Evolutionary conservation across 768 basidiomycete genomes (phyloP), one percentile per base, ranked within the genome.

Genomic region (Mycena rebaudengoi): DNA sequence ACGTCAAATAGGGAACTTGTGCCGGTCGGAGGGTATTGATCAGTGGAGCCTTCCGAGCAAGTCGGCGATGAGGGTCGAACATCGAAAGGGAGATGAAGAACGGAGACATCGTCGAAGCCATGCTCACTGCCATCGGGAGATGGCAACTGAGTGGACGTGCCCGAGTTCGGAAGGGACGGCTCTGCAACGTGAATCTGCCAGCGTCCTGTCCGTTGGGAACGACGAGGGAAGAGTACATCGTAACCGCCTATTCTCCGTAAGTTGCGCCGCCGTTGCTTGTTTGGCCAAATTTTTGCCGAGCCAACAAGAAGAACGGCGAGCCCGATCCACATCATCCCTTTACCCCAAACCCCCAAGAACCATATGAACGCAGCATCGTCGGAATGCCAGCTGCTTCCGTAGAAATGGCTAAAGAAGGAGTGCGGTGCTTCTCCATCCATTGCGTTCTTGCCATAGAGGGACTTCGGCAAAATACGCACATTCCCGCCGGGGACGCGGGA

Each of bases 341-440:
- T 96, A 60, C 97, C 97, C 90, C 94, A 96, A 23, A 85, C 84
- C 39, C 87, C 92, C 54, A 99, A 84, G 82, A 98, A 98, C 43
- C 89, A 87, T 72, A 99, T 95, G 80, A 99, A 98, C n/a, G 91
- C 94, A 28, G 97, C 98, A 75, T 99, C 97, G 71, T 97, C 96
- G 5, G 95, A 90, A 72, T 99, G 97, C 97, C 97, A 99, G 71
- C 94, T 95, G 73, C 96, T 98, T 29, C 96, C 97, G 71, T 99
- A 99, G 80, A 88, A 97, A 76, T 99, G 97, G n/a, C 89, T 85
- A 78, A 98, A 99, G 86, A 96, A 99, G 7, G 95, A 88, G 71
- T 96, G 86, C 1, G 95, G 94, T 0, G 92, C 93, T 69, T 96
- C 92, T 39, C 81, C 88, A 46, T 85, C 82, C 62, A 88, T 87